Percentiles rank a stretch among this genome's conserved stretches.
Evolutionary conservation across 192 early-diverging fungal genomes (phyloP).

Genomic region (Rhizoclosmatium sp.): DNA sequence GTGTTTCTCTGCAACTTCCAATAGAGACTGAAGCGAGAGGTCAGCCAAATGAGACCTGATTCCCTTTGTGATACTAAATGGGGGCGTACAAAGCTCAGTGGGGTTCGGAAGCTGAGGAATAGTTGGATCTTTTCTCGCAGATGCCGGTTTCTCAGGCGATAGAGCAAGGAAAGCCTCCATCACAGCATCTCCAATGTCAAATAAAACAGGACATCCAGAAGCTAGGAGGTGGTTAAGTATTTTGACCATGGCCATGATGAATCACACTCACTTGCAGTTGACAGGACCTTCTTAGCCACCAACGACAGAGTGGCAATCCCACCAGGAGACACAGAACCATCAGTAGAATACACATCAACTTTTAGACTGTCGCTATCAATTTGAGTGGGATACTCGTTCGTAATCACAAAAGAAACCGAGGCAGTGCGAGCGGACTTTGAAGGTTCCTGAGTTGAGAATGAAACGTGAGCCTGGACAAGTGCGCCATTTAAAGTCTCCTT

Average conservation of each 20-base stretch:
- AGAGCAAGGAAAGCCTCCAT: background rate
- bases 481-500: background rate
- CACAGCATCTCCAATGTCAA: background rate
- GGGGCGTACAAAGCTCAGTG: background rate
- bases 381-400: background rate
- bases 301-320: background rate
- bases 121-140: background rate
- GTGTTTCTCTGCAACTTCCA: background rate
- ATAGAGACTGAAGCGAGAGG: background rate
- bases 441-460: background rate
- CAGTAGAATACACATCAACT: background rate
- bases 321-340: background rate
- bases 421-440: background rate
- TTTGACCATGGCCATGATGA: background rate
- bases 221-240: background rate
- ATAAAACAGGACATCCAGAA: background rate
- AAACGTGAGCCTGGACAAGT: background rate
- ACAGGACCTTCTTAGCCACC: background rate
- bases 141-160: background rate
- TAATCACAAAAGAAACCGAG: background rate
- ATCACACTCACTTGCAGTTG: background rate
- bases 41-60: background rate
- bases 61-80: background rate
- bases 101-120: background rate
- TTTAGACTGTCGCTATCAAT: background rate